Evolutionary conservation across 352 stramenopile species (phyloP).

Genomic region (Halophytophthora batemanensis): DNA sequence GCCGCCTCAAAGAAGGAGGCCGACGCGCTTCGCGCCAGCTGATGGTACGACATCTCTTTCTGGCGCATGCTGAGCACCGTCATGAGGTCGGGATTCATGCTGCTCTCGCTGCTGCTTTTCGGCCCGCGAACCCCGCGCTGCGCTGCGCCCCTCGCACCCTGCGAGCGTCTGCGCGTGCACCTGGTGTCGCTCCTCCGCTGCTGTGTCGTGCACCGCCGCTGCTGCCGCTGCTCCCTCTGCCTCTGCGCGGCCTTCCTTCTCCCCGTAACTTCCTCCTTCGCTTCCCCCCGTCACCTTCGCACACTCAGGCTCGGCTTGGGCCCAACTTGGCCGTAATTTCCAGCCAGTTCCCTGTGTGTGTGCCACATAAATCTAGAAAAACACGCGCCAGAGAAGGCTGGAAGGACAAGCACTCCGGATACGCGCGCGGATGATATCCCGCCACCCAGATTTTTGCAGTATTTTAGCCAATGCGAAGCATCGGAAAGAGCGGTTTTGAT

Average conservation of each 20-base stretch:
- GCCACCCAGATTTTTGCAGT: conserved; percentile 1
- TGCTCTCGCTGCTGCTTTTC: conserved; percentile 1
- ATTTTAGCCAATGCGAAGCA: neutral
- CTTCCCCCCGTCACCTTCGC: conserved; percentile 44
- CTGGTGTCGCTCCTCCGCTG: conserved; percentile 2
- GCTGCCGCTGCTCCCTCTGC: conserved; percentile 2
- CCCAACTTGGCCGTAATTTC: too few relatives aligned
- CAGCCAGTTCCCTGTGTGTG: too few relatives aligned
- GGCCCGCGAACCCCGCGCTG: neutral
- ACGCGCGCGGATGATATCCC: conserved; percentile 1
- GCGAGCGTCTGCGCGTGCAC: neutral
- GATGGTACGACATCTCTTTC: conserved; percentile 81
- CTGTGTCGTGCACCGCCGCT: neutral
- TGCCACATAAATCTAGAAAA: too few relatives aligned
- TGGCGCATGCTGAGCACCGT: conserved; percentile 79
- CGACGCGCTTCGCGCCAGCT: conserved; percentile 36
- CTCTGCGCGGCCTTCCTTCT: conserved; percentile 6
- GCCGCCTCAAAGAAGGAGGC: conserved; percentile 15
- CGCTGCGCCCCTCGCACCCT: neutral
- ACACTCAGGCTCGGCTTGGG: conserved; percentile 19
- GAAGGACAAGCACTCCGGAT: too few relatives aligned
- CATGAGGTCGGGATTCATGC: conserved; percentile 61
- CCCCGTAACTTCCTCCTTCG: conserved; percentile 11
- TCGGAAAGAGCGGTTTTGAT: neutral
- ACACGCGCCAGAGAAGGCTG: too few relatives aligned